phyloP scores from a whole-genome alignment of 1,139 yeast species.

The Saccharomyces hybrid region DNA sequence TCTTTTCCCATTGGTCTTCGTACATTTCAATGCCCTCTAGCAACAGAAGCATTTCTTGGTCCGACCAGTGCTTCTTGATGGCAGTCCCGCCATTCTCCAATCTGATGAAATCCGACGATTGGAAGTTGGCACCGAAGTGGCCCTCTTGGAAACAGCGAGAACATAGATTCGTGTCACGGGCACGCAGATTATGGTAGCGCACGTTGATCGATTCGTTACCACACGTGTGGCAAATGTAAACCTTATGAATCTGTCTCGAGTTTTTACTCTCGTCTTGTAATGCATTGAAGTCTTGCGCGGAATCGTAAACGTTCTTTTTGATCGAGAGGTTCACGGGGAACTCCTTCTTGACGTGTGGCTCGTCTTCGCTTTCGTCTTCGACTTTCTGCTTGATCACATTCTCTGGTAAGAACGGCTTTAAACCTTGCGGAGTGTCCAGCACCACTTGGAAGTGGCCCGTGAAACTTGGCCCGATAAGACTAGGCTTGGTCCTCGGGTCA shows the following conservation, averaged over 20 bases:
- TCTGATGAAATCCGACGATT: slow-evolving; percentile 78
- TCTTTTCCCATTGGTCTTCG: slow-evolving; percentile 83
- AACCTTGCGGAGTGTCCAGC: slow-evolving; percentile 75
- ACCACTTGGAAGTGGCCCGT: slow-evolving; percentile 83
- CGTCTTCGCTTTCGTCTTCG: slow-evolving; percentile 6
- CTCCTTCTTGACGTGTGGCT: background rate
- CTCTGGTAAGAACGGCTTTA: slow-evolving; percentile 51
- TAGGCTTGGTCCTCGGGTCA: slow-evolving; percentile 68
- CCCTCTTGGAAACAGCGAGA: slow-evolving; percentile 81
- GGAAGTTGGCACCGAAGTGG: slow-evolving; percentile 83
- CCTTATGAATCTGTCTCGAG: slow-evolving; percentile 45
- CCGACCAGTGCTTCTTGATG: slow-evolving; percentile 57
- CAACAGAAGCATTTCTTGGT: slow-evolving; percentile 75
- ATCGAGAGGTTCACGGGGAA: slow-evolving; percentile 2
- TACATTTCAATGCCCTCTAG: slow-evolving; percentile 87
- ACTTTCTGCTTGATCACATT: slow-evolving; percentile 4
- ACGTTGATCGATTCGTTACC: slow-evolving; percentile 84
- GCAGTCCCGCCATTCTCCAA: slow-evolving; percentile 41
- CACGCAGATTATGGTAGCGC: slow-evolving; percentile 83
- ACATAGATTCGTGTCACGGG: slow-evolving; percentile 70
- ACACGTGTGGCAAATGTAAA: slow-evolving; percentile 77
- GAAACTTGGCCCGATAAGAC: slow-evolving; percentile 71
- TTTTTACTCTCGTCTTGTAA: slow-evolving; percentile 43
- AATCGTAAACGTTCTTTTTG: slow-evolving; percentile 16
- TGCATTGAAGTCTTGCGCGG: slow-evolving; percentile 59